A percentile compares a stretch with the other conserved stretches of the same genome.
Conservation (phyloP, 306 rosid species). For the Luffa aegyptiaca region DNA sequence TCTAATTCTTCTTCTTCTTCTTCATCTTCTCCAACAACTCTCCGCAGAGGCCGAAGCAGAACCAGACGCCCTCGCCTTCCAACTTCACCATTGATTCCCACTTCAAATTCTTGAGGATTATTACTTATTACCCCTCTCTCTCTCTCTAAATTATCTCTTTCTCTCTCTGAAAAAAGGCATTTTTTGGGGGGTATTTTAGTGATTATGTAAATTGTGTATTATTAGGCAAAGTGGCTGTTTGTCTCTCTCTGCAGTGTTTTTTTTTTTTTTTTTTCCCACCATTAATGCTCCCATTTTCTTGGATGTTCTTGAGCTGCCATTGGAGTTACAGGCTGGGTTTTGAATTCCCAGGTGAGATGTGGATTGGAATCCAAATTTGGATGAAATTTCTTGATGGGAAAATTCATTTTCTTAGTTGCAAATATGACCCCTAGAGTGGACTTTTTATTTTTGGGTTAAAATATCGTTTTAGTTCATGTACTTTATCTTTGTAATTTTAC, state of each 20-base stretch:
- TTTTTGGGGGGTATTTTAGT: not conserved
- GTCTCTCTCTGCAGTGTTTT: not conserved
- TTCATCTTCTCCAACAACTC: slow-evolving; percentile 33
- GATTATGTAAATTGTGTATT: slow-evolving; percentile 6
- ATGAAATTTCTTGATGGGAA: not conserved
- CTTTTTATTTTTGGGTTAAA: not conserved
- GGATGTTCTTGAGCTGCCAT: slow-evolving; percentile 1
- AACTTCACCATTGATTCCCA: slow-evolving; percentile 54
- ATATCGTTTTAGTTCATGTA: not conserved
- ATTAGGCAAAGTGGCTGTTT: not conserved
- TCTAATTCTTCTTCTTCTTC: slow-evolving; percentile 38
- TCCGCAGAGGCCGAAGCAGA: slow-evolving; percentile 77
- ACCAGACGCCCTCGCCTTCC: slow-evolving; percentile 66
- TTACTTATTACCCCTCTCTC: not conserved
- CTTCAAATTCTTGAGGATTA: slow-evolving; percentile 14
- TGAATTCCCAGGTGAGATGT: not conserved
- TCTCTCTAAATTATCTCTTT: not conserved
- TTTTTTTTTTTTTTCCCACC: not conserved
- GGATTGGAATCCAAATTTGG: not conserved
- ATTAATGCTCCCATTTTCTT: not conserved
- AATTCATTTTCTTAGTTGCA: not conserved
- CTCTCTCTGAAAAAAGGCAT: not conserved
- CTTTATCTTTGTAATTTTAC: too few species aligned
- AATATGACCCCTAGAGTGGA: not conserved
- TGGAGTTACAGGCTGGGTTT: not conserved